phyloP scores from a whole-genome alignment of 331 rosid genomes.

The Rosa hybrid region DNA sequence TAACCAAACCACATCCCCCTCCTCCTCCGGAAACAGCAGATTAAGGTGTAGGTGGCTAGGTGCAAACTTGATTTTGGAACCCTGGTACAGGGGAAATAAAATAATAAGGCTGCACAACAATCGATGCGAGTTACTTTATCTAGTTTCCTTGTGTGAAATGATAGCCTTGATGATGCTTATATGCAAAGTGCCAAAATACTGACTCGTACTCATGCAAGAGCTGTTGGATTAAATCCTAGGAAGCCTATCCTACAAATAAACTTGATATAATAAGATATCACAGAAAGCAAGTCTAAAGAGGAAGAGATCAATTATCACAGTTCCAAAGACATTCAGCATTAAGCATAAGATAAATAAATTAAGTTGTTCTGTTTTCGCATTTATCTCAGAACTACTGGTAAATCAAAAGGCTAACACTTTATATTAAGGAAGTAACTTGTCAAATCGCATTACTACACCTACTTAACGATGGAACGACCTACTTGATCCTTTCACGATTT shows the following conservation, averaged over 20 bases:
- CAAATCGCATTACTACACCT: background rate
- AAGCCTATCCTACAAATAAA: background rate
- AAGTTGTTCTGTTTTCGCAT: too few species aligned
- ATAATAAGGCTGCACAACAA: background rate
- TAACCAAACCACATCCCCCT: constrained; percentile 18
- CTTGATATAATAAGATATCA: too few species aligned
- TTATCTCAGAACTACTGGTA: background rate
- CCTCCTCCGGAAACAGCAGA: constrained; percentile 14
- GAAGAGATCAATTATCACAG: too few species aligned
- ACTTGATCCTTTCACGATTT: background rate
- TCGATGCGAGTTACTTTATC: background rate
- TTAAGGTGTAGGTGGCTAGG: background rate
- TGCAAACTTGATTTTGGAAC: too few species aligned
- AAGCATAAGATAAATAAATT: background rate
- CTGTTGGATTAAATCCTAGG: background rate
- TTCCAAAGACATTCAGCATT: background rate
- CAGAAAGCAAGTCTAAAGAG: too few species aligned
- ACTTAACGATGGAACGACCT: too few species aligned
- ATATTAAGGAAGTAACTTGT: background rate
- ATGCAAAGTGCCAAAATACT: too few species aligned
- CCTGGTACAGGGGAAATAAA: background rate
- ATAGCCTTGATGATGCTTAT: too few species aligned
- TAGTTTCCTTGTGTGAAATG: background rate
- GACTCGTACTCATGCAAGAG: background rate
- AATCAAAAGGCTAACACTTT: background rate